Base-by-base conservation (phyloP, 768 basidiomycete genomes). In the Tremella fuciformis region DNA sequence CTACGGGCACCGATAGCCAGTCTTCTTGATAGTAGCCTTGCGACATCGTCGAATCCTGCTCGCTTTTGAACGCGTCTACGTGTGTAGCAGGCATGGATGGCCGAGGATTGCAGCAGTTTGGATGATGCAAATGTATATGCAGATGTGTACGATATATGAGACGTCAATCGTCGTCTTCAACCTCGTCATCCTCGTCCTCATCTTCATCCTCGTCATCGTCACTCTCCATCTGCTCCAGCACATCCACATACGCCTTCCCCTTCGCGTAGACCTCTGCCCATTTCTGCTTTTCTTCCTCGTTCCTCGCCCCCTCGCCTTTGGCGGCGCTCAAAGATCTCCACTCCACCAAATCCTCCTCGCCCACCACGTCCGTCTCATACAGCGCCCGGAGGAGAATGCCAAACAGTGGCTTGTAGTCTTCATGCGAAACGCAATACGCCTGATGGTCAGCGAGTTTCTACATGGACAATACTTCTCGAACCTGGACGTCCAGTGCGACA, bases 311-410 rank as follows among this genome's bases (percentile, higher is more conserved):
- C 80, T 82, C 25, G 85, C 83, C 49, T 71, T 78, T 21, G 83
- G 81, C 50, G 78, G 80, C 53, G 22, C 55, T 59, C 13, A 69
- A 53, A 53, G 75, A 79, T 76, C 92, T 86, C 94, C 94, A 99
- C 50, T 79, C 81, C n/a, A 89, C 84, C 64, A 97, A 87, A 63
- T 91, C 87, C 51, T 90, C 88, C 69, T 92, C 91, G 50, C 89
- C 88, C 1, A 96, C 85, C 46, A 96, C 83, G 74, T 99, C 94
- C n/a, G 83, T 82, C 71, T 94, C 88, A 76, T 97, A 99, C 13
- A 92, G 80, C 2, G 86, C 86, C 26, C 87, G 87, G 21, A 98
- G 83, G 56, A 94, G 83, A 68, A 88, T 85, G 2, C 88, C 88
- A 76, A 96, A 98, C 57, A 91, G 80, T 16, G 84, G 80, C 67